Base-by-base conservation (phyloP, 495 filamentous ascomycete genomes). In the Cercophora samala region DNA sequence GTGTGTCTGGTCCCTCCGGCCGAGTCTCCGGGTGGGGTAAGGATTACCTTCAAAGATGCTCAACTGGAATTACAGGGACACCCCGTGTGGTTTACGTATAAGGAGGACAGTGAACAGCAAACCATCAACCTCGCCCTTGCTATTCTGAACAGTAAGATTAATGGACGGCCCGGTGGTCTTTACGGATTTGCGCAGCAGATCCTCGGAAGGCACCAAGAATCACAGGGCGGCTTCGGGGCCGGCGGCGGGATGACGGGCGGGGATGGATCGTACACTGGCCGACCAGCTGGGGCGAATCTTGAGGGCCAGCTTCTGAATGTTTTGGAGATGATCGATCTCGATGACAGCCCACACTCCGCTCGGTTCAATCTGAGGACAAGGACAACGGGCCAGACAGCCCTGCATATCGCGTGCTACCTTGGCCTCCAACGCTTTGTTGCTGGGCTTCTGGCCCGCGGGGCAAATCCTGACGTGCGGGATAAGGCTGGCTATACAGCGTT, bases 1-100 rank as follows among this genome's bases (percentile, higher is more conserved):
- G 91, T 96, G 53, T 96, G 92, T 73, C 79, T 93, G 42, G 82
- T 93, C 0, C 94, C 94, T 23, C 92, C 93, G 2, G 87, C 89
- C 29, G 76, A 85, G 15, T 80, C 82, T 55, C 82, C 91, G 1
- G 91, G 93, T 15, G 76, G 84, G 42, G 94, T 97, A 1, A 80
- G 85, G 9, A 91, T 97, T 29, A 88, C 89, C 0, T 87, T 95
- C 74, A 89, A 86, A 67, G 75, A 77, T 21, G 83, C 86, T 29
- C 70, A 71, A 68, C 42, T 67, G 3, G 23, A 58, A 26, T 55
- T 66, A 15, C 82, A 82, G 62, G 83, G 85, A 68, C 73, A 73
- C 58, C 64, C 79, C 0, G 64, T 85, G 26, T 85, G 86, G 64
- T 96, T 94, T 80, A 88, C 84, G 56, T 97, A 97, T 71, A 80